A percentile compares a stretch with the other conserved stretches of the same genome.
Conservation (phyloP, 1,284 basidiomycete species). For the Pseudozyma tsukubaensis region DNA sequence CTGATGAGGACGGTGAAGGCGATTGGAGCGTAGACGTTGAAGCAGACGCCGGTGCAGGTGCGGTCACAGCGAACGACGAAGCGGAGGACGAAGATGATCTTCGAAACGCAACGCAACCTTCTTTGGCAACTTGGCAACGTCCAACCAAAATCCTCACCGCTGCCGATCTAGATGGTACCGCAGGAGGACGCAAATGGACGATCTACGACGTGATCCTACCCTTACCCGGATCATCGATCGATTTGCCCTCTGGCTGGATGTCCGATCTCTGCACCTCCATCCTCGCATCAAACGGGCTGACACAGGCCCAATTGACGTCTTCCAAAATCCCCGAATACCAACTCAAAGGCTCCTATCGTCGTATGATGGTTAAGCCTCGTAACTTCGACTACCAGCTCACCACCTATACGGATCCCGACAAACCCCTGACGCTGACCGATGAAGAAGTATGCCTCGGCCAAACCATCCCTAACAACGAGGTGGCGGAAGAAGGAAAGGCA, state of each 20-base stretch:
- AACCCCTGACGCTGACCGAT: slow-evolving; percentile 89
- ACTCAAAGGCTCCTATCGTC: slow-evolving; percentile 90
- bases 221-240: slow-evolving; percentile 89
- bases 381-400: slow-evolving; percentile 83
- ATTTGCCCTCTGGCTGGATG: slow-evolving; percentile 83
- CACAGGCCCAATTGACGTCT: slow-evolving; percentile 79
- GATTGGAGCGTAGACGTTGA: slow-evolving; percentile 15
- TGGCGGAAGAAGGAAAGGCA: not conserved
- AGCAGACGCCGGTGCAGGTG: slow-evolving; percentile 3
- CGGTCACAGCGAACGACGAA: slow-evolving; percentile 8
- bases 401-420: slow-evolving; percentile 90
- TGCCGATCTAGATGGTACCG: slow-evolving; percentile 74
- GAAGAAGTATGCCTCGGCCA: slow-evolving; percentile 79
- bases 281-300: slow-evolving; percentile 83
- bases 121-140: slow-evolving; percentile 65
- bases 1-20: slow-evolving; percentile 60
- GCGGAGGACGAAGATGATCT: slow-evolving; percentile 28
- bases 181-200: slow-evolving; percentile 71
- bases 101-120: slow-evolving; percentile 12
- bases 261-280: slow-evolving; percentile 85
- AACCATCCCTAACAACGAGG: slow-evolving; percentile 2
- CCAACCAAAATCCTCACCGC: slow-evolving; percentile 81
- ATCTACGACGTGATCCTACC: slow-evolving; percentile 97
- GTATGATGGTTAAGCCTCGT: slow-evolving; percentile 85
- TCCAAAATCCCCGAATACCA: slow-evolving; percentile 81